phyloP scores from a whole-genome alignment of 2,329 filamentous ascomycete species.

The Penicillium sp. region DNA sequence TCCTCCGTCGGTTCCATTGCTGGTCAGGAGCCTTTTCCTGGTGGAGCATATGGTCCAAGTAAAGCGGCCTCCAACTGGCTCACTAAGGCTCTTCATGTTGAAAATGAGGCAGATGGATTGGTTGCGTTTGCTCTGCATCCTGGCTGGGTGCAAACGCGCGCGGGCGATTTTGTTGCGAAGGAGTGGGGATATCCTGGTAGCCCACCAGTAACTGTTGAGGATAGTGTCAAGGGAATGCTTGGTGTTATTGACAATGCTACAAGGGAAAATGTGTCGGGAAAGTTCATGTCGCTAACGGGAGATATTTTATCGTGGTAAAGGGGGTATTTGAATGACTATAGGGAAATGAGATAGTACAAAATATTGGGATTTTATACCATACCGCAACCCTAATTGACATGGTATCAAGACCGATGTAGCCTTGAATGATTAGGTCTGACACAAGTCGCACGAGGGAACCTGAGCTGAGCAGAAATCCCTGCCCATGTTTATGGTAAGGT shows the following conservation, averaged over 20 bases:
- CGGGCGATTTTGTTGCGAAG: constrained; percentile 31
- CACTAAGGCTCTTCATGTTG: constrained; percentile 20
- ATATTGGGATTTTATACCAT: not conserved
- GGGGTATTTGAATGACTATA: not conserved
- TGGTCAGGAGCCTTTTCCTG: constrained; percentile 19
- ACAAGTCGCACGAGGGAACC: not conserved
- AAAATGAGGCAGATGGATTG: constrained; percentile 22
- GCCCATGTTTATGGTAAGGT: not conserved
- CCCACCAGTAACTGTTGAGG: constrained; percentile 32
- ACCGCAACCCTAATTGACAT: not conserved
- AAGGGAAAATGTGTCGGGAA: constrained; percentile 33
- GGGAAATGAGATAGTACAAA: not conserved
- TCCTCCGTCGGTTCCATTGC: constrained; percentile 26
- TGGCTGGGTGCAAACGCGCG: constrained; percentile 36
- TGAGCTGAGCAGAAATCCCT: not conserved
- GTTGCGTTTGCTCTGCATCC: constrained; percentile 34
- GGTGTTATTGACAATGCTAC: constrained; percentile 39
- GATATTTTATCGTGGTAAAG: constrained; percentile 24
- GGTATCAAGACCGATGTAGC: not conserved
- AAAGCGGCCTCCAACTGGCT: constrained; percentile 26
- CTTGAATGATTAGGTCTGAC: not conserved
- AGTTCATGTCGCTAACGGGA: constrained; percentile 35
- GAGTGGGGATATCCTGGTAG: constrained; percentile 31
- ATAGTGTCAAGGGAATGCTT: constrained; percentile 35
- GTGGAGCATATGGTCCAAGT: constrained; percentile 24